Evolutionary conservation across 345 rosid genomes (phyloP).

Genomic region (Moricandia moricandioides): DNA sequence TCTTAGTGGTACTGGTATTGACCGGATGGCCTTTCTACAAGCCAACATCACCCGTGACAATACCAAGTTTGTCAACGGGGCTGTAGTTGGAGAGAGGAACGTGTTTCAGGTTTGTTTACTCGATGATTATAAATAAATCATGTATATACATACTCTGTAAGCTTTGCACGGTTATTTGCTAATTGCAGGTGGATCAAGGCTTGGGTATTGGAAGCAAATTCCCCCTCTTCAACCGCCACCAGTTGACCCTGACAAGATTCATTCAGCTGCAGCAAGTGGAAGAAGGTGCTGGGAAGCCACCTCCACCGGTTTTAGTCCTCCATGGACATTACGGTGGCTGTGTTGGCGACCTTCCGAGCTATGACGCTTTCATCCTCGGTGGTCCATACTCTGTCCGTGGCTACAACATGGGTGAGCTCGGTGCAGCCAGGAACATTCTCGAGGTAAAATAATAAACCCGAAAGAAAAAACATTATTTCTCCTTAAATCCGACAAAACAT

Average conservation of each 20-base stretch:
- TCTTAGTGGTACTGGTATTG: conserved; percentile 94
- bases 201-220: conserved; percentile 92
- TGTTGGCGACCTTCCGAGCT: conserved; percentile 96
- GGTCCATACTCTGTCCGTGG: conserved; percentile 99
- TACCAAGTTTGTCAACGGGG: conserved; percentile 89
- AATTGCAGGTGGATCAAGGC: conserved; percentile 89
- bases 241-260: conserved; percentile 77
- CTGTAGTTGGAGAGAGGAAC: conserved; percentile 93
- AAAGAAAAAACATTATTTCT: background rate
- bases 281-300: conserved; percentile 80
- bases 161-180: conserved; percentile 18
- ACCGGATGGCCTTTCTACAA: conserved; percentile 85
- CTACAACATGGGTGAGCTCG: conserved; percentile 99
- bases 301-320: conserved; percentile 90
- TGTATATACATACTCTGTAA: background rate
- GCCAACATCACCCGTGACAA: conserved; percentile 97
- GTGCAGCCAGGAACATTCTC: conserved; percentile 79
- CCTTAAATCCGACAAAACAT: background rate
- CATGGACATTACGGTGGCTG: conserved; percentile 99
- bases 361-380: conserved; percentile 96
- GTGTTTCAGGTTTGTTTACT: conserved; percentile 82
- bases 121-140: background rate
- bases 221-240: conserved; percentile 98
- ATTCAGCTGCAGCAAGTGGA: conserved; percentile 80
- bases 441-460: conserved; percentile 52